Base-by-base conservation (phyloP, 768 basidiomycete species). In the Boletus huronensis region DNA sequence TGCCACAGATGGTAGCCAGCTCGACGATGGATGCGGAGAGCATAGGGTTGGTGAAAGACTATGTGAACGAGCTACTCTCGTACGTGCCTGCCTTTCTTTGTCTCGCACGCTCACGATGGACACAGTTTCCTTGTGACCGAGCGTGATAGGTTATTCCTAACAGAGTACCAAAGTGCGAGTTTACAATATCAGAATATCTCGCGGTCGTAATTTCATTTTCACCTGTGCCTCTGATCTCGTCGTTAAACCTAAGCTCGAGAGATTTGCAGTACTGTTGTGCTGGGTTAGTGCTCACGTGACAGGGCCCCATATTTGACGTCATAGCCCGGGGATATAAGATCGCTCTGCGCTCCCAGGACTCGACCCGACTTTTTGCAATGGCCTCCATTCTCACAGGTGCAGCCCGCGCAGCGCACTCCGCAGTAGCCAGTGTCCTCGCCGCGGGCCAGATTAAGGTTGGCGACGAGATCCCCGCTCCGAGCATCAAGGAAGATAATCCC, bases 1-100 rank as follows among this genome's bases (percentile, higher is more conserved):
- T 98, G 36, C 97, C 96, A 1, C 82, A 84, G 61, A 94, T 97
- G 83, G 87, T 98, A 31, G 84, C 87, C 1, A 85, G 82, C 58
- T 93, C 95, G 14, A 84, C 82, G n/a, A 85, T 98, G 78, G 96
- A 99, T 65, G 75, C 83, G 3, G 94, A 96, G 66, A 90, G 90
- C 13, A 86, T 95, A 19, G 74, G 72, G 23, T 76, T 97, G 7
- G 82, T 99, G 14, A 77, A 87, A 57, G 95, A 98, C 61, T 93
- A 98, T 70, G 85, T 92, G 57, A 88, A 90, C 54, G 93, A 97
- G 67, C 75, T 99, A 55, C 77, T 98, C 63, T 71, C 72, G 94
- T 97, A 56, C 53, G 83, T 75, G 25, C 8, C 35, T 19, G 14
- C 16, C n/a, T 19, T 31, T 23, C 26, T 17, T 21, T n/a, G 23